Percentiles rank a stretch among this genome's conserved stretches.
Evolutionary conservation across 192 early-diverging fungal species (phyloP).

Genomic region (Podila epigama): DNA sequence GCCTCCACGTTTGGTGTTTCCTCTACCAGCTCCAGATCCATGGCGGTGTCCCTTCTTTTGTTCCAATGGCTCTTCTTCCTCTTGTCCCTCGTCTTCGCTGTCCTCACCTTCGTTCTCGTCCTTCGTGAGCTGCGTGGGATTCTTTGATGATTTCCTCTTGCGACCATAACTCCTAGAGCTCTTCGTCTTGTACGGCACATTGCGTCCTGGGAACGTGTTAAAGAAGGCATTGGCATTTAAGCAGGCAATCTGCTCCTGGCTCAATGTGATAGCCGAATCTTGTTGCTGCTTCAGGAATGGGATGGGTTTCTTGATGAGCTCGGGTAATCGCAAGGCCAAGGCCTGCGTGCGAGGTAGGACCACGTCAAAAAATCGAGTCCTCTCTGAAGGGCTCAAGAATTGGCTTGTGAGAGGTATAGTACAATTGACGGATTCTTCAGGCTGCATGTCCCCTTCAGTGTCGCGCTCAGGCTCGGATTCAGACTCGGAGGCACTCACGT

Average conservation of each 20-base stretch:
- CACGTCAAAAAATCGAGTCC: slow-evolving; percentile 36
- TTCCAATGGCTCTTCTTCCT: slow-evolving; percentile 13
- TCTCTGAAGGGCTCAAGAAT: slow-evolving; percentile 30
- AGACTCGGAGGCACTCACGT: not conserved
- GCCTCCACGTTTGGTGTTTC: too few species aligned
- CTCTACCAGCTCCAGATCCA: not conserved
- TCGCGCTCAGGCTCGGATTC: too few species aligned
- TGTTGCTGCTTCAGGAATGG: slow-evolving; percentile 37
- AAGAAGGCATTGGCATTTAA: slow-evolving; percentile 44
- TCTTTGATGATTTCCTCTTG: slow-evolving; percentile 15
- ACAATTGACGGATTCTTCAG: not conserved
- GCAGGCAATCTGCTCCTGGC: slow-evolving; percentile 48
- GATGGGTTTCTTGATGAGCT: slow-evolving; percentile 27
- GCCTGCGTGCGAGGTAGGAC: slow-evolving; percentile 34
- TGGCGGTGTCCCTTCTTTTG: not conserved
- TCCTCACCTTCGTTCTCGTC: not conserved
- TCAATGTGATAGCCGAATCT: slow-evolving; percentile 38
- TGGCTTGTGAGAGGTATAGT: slow-evolving; percentile 16
- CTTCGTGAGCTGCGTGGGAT: not conserved
- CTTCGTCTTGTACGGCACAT: slow-evolving; percentile 16
- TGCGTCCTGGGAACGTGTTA: slow-evolving; percentile 37
- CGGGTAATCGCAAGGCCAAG: slow-evolving; percentile 24
- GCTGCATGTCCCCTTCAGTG: not conserved
- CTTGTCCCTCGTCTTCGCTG: slow-evolving; percentile 9
- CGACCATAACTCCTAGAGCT: not conserved